A percentile compares a stretch with the other conserved stretches of the same genome.
Conservation (phyloP, 345 rosid genomes). For the Cardamine chenopodiifolia region DNA sequence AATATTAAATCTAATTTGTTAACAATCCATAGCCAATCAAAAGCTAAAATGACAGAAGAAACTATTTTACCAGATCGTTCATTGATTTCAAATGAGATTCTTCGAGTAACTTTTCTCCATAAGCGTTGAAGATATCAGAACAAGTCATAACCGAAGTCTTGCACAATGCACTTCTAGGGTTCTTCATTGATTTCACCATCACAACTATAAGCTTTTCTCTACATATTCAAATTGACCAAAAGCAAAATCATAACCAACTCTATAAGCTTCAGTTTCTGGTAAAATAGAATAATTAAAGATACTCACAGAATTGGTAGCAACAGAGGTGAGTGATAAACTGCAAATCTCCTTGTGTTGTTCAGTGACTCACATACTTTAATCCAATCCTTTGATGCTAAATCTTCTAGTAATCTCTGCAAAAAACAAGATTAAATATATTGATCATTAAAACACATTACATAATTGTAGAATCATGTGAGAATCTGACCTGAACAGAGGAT, state of each 20-base stretch:
- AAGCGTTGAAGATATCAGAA: constrained; percentile 70
- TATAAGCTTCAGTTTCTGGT: not conserved
- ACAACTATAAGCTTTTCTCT: constrained; percentile 77
- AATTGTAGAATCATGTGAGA: not conserved
- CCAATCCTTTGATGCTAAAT: constrained; percentile 82
- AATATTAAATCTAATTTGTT: not conserved
- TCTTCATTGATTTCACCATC: constrained; percentile 81
- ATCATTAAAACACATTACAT: not conserved
- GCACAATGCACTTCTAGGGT: constrained; percentile 90
- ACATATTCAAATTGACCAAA: not conserved
- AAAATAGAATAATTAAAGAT: not conserved
- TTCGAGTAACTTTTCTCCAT: constrained; percentile 62
- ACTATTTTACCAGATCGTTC: constrained; percentile 56
- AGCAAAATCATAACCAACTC: not conserved
- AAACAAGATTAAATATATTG: not conserved
- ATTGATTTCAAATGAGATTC: constrained; percentile 54
- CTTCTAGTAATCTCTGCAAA: constrained; percentile 57
- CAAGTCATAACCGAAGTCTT: constrained; percentile 93
- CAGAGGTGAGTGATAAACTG: constrained; percentile 64
- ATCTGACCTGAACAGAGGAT: constrained; percentile 51
- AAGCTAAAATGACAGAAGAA: not conserved
- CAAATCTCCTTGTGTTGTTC: constrained; percentile 65
- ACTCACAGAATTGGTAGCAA: constrained; percentile 65
- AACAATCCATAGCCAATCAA: not conserved
- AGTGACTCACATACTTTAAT: constrained; percentile 64